A percentile compares a stretch with the other conserved stretches of the same genome.
Evolutionary conservation across 805 yeast species (phyloP).

Genomic region (Ogataea haglerorum): DNA sequence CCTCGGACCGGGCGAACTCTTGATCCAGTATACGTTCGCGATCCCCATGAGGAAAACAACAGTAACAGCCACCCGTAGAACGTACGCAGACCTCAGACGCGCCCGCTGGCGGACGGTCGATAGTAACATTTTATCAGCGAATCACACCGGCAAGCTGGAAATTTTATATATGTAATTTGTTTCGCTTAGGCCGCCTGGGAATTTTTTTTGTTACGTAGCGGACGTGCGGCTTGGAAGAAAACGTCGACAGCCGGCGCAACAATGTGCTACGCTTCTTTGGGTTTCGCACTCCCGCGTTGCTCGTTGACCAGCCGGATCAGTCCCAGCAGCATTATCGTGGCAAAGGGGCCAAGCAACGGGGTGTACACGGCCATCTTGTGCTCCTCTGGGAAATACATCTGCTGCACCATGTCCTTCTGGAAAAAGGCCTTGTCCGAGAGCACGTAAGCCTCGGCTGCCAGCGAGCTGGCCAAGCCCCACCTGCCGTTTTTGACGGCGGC

Average conservation of each 20-base stretch:
- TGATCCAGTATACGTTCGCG: not conserved
- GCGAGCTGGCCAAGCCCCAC: constrained; percentile 37
- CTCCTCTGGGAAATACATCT: constrained; percentile 91
- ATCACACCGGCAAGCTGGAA: not conserved
- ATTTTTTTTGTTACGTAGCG: not conserved
- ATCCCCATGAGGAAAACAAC: not conserved
- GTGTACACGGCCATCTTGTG: constrained; percentile 92
- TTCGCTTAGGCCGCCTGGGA: not conserved
- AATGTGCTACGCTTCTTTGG: not conserved
- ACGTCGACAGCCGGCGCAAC: not conserved
- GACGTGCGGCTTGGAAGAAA: not conserved
- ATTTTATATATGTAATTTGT: not conserved
- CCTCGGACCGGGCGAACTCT: not conserved
- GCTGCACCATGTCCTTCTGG: constrained; percentile 93
- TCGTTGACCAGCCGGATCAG: constrained; percentile 37
- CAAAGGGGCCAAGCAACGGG: constrained; percentile 85
- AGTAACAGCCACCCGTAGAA: not conserved
- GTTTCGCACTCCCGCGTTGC: not conserved
- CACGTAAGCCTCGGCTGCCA: constrained; percentile 51
- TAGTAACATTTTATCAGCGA: not conserved
- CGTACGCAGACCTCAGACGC: not conserved
- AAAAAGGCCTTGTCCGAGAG: constrained; percentile 79
- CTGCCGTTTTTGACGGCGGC: constrained; percentile 28
- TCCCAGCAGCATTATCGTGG: constrained; percentile 58
- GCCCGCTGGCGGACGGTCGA: constrained; percentile 3